Conservation (phyloP, 768 basidiomycete species). For the Hemileccinum rubropunctum region DNA sequence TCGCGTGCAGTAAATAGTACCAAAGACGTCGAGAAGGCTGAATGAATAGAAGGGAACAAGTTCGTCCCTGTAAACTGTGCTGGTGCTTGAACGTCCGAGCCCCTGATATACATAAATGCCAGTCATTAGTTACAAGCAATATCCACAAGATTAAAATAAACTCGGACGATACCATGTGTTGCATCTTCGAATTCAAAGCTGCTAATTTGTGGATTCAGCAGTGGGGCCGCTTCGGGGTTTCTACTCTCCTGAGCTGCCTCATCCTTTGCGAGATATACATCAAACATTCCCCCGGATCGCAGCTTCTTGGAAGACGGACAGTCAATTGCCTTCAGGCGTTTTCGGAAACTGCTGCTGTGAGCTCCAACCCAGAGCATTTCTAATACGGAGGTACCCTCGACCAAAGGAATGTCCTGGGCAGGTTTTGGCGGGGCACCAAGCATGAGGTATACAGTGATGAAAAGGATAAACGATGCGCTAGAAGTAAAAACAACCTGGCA, state of each 20-base stretch:
- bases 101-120: too few relatives aligned
- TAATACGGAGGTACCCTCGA: not conserved
- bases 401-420: not conserved
- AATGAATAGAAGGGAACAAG: too few relatives aligned
- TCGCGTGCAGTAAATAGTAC: too few relatives aligned
- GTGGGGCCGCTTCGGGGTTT: not conserved
- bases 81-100: too few relatives aligned
- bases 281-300: not conserved
- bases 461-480: not conserved
- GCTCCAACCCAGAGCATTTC: not conserved
- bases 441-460: not conserved
- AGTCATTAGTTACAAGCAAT: too few relatives aligned
- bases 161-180: too few relatives aligned
- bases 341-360: not conserved
- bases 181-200: too few relatives aligned
- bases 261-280: not conserved
- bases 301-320: not conserved
- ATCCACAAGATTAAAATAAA: too few relatives aligned
- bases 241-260: not conserved
- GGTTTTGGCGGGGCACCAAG: not conserved
- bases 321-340: not conserved
- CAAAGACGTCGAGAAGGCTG: too few relatives aligned
- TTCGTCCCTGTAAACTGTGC: too few relatives aligned
- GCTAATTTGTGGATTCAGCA: too few relatives aligned
- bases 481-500: not conserved